Evolutionary conservation across 805 yeast species (phyloP), one percentile per base, ranked within the genome.

Genomic region (Yarrowia phangngaensis): DNA sequence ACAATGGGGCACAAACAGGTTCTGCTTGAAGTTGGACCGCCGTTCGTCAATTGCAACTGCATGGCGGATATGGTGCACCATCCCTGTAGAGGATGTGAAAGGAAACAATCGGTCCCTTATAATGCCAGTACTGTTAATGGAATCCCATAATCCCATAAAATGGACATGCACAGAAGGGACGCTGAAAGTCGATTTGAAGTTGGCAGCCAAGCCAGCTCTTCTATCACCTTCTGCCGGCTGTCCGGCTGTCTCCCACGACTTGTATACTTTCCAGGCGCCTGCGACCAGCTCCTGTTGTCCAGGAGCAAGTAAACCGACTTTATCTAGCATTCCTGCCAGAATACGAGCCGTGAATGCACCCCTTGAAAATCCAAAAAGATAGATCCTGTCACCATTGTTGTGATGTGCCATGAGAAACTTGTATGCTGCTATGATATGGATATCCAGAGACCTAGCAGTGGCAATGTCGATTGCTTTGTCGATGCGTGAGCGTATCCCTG

Each of bases 321-420:
- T 62, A 54, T 75, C 81, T 6, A 80, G 64, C 84, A 80, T 78
- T 0, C 83, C 84, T 2, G 79, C 75, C 17, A 80, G 60, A 1
- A 79, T 76, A 31, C 84, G 67, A 0, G 82, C 84, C 4, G 77
- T 70, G 58, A 78, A 79, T 6, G 84, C 80, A 8, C 85, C 86
- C 24, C 85, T 66, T 34, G 74, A 69, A 56, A 78, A 79, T 0
- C 86, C 85, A 66, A 79, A 74, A 56, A 80, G 61, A 52, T 63
- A 75, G 11, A 80, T 71, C 45, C 62, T 66, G 56, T 78, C 84
- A 0, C 79, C 80, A 0, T 59, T 57, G 30, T 64, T 61, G 55
- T 76, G 79, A 55, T 67, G 67, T 27, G 65, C 63, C 70, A 77
- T 71, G 28, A 80, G 61, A 55, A 71, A 79, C 8, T 62, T 60